phyloP scores from a whole-genome alignment of 2,329 filamentous ascomycete genomes.

The Fusarium pseudocircinatum region DNA sequence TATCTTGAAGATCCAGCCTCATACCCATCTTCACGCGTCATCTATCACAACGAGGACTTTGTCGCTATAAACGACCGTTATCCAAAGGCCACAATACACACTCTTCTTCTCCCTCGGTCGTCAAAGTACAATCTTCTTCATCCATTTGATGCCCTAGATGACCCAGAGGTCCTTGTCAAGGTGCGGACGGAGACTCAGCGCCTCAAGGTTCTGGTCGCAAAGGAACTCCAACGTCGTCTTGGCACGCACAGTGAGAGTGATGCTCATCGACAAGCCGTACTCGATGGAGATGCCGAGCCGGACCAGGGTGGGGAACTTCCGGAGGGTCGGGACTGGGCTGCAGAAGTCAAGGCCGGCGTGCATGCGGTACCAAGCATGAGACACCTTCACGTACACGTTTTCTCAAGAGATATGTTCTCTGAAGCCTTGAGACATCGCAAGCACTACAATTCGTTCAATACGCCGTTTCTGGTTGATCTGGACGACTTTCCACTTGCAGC shows the following conservation, averaged over 20 bases:
- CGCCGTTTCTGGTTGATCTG: conserved; percentile 82
- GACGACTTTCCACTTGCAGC: conserved; percentile 79
- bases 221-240: conserved; percentile 77
- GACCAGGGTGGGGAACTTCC: conserved; percentile 61
- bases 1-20: conserved; percentile 73
- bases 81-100: conserved; percentile 86
- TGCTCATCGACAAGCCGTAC: conserved; percentile 69
- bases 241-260: conserved; percentile 72
- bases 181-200: conserved; percentile 69
- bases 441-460: conserved; percentile 93
- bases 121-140: conserved; percentile 68
- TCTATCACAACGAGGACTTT: conserved; percentile 74
- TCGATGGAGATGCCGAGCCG: conserved; percentile 63
- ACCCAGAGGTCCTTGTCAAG: conserved; percentile 72
- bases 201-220: conserved; percentile 73
- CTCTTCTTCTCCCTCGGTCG: conserved; percentile 86
- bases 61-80: conserved; percentile 84
- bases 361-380: conserved; percentile 93
- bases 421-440: conserved; percentile 78
- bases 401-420: conserved; percentile 82
- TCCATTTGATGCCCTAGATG: conserved; percentile 80
- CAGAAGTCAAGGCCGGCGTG: conserved; percentile 79
- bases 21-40: conserved; percentile 68
- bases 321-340: conserved; percentile 78
- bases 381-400: conserved; percentile 88